Conservation (phyloP, 78 protist genomes). For the Dictyostelium firmibasis region DNA sequence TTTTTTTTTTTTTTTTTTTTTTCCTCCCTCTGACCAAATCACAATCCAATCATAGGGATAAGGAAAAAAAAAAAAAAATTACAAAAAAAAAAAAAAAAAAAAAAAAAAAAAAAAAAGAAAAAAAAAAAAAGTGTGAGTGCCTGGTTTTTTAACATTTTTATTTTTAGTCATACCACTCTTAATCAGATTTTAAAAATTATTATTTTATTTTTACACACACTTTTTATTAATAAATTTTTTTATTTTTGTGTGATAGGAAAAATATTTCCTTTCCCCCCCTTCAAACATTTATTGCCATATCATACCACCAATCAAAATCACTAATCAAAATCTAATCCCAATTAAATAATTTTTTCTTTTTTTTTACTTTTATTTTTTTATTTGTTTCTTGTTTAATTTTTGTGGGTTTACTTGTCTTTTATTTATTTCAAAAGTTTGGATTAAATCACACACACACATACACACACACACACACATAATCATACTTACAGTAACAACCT, state of each 20-base stretch:
- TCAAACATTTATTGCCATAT: neutral
- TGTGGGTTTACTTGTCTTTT: neutral
- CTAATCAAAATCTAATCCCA: neutral
- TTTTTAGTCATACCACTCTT: neutral
- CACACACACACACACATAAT: neutral
- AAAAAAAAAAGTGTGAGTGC: neutral
- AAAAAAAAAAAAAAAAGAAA: too few species aligned
- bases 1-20: too few species aligned
- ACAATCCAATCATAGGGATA: neutral
- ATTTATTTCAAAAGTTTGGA: too few species aligned
- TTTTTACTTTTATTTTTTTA: too few species aligned
- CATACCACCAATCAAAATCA: neutral
- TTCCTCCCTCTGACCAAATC: neutral
- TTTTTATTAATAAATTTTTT: too few species aligned
- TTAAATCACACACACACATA: neutral
- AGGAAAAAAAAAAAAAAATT: too few species aligned
- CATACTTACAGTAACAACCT: neutral
- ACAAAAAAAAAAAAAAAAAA: too few species aligned
- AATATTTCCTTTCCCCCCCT: too few species aligned
- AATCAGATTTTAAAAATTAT: neutral
- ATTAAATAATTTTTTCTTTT: too few species aligned
- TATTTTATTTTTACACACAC: neutral
- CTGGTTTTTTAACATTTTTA: too few species aligned
- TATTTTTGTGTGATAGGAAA: neutral
- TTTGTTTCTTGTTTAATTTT: neutral